phyloP scores from a whole-genome alignment of 306 rosid species.

The Betula pendula region DNA sequence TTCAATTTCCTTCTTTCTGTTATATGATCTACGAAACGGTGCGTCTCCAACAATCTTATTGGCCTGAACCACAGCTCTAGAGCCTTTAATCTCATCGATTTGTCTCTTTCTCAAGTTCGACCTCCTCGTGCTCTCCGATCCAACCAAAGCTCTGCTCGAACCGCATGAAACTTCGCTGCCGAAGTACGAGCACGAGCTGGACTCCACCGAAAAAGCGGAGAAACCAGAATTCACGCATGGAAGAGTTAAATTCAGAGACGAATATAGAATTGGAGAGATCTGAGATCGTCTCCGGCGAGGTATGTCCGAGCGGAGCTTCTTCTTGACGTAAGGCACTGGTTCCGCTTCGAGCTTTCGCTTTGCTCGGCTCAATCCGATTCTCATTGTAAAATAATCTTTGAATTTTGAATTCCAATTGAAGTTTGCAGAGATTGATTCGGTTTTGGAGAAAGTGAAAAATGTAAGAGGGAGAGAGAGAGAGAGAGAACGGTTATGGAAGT shows the following conservation, averaged over 20 bases:
- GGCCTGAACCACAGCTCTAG: background rate
- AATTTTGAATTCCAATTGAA: slow-evolving; percentile 17
- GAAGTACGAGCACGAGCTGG: slow-evolving; percentile 42
- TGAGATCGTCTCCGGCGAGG: slow-evolving; percentile 57
- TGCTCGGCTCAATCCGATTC: slow-evolving; percentile 30
- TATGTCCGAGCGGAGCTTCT: slow-evolving; percentile 73
- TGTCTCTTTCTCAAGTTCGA: slow-evolving; percentile 31
- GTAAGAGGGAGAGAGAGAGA: slow-evolving; percentile 9
- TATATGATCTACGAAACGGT: slow-evolving; percentile 22
- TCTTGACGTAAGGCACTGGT: slow-evolving; percentile 26
- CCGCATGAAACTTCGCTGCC: slow-evolving; percentile 61
- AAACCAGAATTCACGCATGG: slow-evolving; percentile 14
- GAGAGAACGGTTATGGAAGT: slow-evolving; percentile 57
- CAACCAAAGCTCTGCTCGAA: slow-evolving; percentile 47
- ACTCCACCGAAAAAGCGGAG: slow-evolving; percentile 43
- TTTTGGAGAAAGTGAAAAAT: slow-evolving; percentile 1
- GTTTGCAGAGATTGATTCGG: slow-evolving; percentile 13
- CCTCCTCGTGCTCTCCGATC: slow-evolving; percentile 33
- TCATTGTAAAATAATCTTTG: slow-evolving; percentile 27
- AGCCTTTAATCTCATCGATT: slow-evolving; percentile 16
- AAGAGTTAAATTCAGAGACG: slow-evolving; percentile 19
- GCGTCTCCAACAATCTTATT: slow-evolving; percentile 7
- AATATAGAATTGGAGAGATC: slow-evolving; percentile 53
- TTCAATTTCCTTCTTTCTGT: slow-evolving; percentile 25
- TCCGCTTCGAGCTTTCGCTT: slow-evolving; percentile 43